Base-by-base conservation (phyloP, 495 filamentous ascomycete species). In the Penicillium flavigenum region DNA sequence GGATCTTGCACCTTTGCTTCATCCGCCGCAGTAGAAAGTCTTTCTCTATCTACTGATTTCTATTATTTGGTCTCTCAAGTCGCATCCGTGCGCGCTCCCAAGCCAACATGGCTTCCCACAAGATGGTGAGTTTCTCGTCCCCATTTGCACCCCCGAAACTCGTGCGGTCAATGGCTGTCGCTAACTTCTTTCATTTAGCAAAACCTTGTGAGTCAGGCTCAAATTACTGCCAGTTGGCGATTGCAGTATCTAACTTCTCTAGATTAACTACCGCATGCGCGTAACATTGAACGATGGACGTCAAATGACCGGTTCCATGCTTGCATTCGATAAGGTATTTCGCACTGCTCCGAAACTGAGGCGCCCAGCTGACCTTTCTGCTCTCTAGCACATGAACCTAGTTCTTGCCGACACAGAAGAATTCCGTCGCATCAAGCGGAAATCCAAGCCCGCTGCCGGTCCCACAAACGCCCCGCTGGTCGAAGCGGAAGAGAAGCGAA, bases 241-340 rank as follows among this genome's bases (percentile, higher is more conserved):
- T 49, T 42, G 6, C 22, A 34, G 56, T 41, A 14, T 54, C 72
- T 79, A 71, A 78, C 60, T 11, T 52, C 9, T 34, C 36, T 72
- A 98, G 94, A 95, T 99, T 84, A 96, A 98, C 76, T 98, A 95
- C 79, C 89, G 93, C 70, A 98, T 99, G 95, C 85, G 91, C 71
- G 88, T 96, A 61, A 98, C 95, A 41, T 80, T 99, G 68, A 91
- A 88, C 67, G 94, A 99, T 80, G 89, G 91, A 64, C 88, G 94
- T 62, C 93, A 98, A 75, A 93, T 99, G 85, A 90, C 88, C 12
- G 95, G 95, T 51, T 92, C 96, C 66, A 93, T 98, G 88, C 82
- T 98, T 54, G 93, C 93, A 49, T 98, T 96, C 66, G 93, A 98
- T 74, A 96, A 96, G 86, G 93, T 95, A 74, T 41, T 71, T 54